Evolutionary conservation across 306 rosid species (phyloP).

Genomic region (Fragaria vesca): DNA sequence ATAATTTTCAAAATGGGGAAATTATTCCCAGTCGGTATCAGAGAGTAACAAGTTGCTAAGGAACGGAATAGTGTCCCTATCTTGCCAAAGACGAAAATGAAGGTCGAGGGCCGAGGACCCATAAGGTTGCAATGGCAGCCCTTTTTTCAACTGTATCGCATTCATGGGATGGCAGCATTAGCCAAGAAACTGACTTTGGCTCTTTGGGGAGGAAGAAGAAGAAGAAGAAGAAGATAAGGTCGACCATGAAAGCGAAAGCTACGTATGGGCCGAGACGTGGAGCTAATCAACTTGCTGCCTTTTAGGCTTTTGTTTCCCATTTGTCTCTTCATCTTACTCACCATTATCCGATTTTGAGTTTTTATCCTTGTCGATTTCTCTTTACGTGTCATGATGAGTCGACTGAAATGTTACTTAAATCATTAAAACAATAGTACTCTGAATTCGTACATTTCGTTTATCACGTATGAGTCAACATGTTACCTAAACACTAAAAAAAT

Average conservation of each 20-base stretch:
- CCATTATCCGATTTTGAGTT: not conserved
- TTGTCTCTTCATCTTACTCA: not conserved
- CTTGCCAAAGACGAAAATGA: not conserved
- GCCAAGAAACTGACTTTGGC: not conserved
- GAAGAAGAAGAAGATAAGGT: conserved; percentile 13
- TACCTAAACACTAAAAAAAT: not conserved
- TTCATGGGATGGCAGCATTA: not conserved
- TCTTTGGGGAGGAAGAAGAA: not conserved
- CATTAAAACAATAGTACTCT: too few relatives aligned
- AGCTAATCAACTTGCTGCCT: not conserved
- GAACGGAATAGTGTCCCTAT: conserved; percentile 3
- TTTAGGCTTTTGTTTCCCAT: not conserved
- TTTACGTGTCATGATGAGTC: not conserved
- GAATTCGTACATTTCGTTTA: too few relatives aligned
- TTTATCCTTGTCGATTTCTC: not conserved
- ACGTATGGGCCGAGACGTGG: not conserved
- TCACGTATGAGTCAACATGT: not conserved
- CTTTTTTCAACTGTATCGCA: not conserved
- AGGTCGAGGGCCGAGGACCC: not conserved
- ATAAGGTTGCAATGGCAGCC: not conserved
- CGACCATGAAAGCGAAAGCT: conserved; percentile 24
- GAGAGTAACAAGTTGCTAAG: not conserved
- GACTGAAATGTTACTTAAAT: not conserved
- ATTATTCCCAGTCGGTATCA: not conserved
- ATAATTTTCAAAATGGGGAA: not conserved